Conservation (phyloP, 2,329 filamentous ascomycete genomes). For the Whalleya microplaca region DNA sequence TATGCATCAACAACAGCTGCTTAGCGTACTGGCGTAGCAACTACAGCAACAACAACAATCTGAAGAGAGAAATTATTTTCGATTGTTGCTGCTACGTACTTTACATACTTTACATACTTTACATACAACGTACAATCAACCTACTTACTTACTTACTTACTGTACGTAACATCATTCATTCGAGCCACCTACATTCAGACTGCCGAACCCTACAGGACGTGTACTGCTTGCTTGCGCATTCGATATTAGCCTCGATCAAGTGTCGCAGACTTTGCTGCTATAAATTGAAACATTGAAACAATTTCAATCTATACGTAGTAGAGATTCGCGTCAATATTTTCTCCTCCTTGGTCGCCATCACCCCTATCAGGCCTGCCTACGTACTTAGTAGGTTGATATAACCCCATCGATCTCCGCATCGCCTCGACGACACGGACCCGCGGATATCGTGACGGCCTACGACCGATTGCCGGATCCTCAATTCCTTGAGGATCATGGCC, state of each 20-base stretch:
- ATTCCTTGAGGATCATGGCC: conserved; percentile 46
- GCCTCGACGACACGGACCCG: conserved; percentile 5
- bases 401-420: background rate
- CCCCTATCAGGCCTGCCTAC: background rate
- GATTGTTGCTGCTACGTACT: background rate
- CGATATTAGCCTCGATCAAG: background rate
- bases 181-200: background rate
- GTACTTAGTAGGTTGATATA: background rate
- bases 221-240: background rate
- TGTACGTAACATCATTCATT: background rate
- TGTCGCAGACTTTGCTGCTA: conserved; percentile 15
- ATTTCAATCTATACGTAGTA: too few species aligned
- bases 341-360: background rate
- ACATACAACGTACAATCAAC: background rate
- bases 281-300: background rate
- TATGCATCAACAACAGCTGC: background rate
- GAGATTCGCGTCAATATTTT: background rate
- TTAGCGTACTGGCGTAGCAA: too few species aligned
- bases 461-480: conserved; percentile 30
- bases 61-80: background rate
- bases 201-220: background rate
- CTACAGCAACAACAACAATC: background rate
- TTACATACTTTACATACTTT: background rate
- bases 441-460: conserved; percentile 17
- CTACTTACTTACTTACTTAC: too few species aligned